Base-by-base conservation (phyloP, 805 yeast genomes). In the Ogataea methanolica region DNA sequence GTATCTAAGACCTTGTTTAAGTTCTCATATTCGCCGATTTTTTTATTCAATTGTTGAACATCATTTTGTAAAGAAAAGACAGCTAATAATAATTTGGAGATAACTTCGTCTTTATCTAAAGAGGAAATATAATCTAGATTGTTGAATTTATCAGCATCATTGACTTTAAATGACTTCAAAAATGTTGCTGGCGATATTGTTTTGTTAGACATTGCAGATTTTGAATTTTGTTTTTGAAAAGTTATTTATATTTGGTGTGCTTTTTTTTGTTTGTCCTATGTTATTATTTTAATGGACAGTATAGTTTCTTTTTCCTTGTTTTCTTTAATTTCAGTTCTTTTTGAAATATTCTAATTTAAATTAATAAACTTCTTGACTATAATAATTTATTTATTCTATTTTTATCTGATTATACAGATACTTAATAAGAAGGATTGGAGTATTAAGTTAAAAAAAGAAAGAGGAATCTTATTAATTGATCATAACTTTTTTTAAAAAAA, bases 51-150 rank as follows among this genome's bases (percentile, higher is more conserved):
- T 15, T 42, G 39, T n/a, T 54, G 35, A 15, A 59, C 59, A 40
- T 59, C 50, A 11, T 42, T 43, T 40, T 59, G 52, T 16, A 59
- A 45, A 2, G 56, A 36, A 21, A 50, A 44, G 15, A 59, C 56
- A 1, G 61, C 43, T 3, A 50, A 17, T 22, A 59, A 39, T 23
- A 59, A 48, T 40, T 56, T 57, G 4, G 59, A 51, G 15, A 59
- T 49, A n/a, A 58, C 48, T 29, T 60, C 62, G 21, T 47, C 49
- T 33, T 54, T 54, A 39, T 58, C 52, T 45, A 58, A 33, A 16
- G 53, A 36, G 33, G 57, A 52, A 17, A 53, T 45, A 31, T 47
- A 53, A 11, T 48, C 49, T 8, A 19, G 5, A 43, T 53, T 57
- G 16, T 51, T 47, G 41, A 56, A 36, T 40, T 55, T 53, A n/a